A percentile compares a stretch with the other conserved stretches of the same genome.
Evolutionary conservation across 192 early-diverging fungal species (phyloP).

Genomic region (Coemansia erecta): DNA sequence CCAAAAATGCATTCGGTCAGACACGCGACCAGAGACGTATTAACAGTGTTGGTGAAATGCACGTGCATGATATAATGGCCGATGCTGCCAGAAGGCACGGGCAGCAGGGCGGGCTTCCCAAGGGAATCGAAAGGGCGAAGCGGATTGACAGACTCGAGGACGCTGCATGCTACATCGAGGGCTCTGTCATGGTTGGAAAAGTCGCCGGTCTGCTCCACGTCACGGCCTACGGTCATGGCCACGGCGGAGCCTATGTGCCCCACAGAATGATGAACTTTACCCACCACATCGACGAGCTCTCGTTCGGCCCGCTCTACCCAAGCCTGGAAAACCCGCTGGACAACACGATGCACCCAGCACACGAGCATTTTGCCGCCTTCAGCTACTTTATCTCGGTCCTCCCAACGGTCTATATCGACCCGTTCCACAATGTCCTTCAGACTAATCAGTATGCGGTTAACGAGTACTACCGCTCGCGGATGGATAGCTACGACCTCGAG

Average conservation of each 20-base stretch:
- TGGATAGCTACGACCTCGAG: constrained; percentile 5
- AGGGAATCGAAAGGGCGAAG: background rate
- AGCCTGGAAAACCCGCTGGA: constrained; percentile 86
- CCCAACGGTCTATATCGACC: constrained; percentile 75
- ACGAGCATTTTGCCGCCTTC: constrained; percentile 66
- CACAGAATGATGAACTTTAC: constrained; percentile 85
- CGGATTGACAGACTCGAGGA: constrained; percentile 21
- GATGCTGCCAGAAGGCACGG: constrained; percentile 12
- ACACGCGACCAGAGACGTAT: background rate
- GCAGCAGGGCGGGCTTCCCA: background rate
- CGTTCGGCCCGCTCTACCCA: constrained; percentile 85
- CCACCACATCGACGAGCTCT: constrained; percentile 87
- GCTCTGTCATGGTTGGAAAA: constrained; percentile 73
- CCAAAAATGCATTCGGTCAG: background rate
- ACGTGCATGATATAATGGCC: constrained; percentile 42
- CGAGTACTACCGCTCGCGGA: constrained; percentile 58
- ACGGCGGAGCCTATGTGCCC: constrained; percentile 61
- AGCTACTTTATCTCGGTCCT: constrained; percentile 89
- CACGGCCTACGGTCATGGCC: constrained; percentile 88
- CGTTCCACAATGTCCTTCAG: constrained; percentile 53
- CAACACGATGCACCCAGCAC: constrained; percentile 66
- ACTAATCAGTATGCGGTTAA: constrained; percentile 96
- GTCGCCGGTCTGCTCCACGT: constrained; percentile 88
- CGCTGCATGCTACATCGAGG: constrained; percentile 72
- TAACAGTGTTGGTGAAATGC: constrained; percentile 8